These are phyloP conservation scores for Boletus rubescentipes DNA, from an alignment of 768 basidiomycete genomes.

Conservation along the genomic window DNA sequence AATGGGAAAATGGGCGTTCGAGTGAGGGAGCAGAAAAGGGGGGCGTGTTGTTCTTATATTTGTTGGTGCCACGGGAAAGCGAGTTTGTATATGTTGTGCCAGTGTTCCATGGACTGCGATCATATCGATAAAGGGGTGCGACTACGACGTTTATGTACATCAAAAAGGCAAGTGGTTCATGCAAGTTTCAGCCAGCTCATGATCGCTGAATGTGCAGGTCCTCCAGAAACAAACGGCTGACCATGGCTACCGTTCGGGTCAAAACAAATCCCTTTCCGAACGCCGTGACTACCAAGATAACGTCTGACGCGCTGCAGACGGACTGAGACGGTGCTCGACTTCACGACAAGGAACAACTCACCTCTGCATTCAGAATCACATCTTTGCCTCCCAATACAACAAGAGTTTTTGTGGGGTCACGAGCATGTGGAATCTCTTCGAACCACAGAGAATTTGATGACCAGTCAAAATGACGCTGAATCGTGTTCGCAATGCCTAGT, in stretches of 20 bases:
- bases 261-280: slow-evolving; percentile 63
- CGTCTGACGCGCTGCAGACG: slow-evolving; percentile 58
- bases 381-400: slow-evolving; percentile 86
- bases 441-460: slow-evolving; percentile 85
- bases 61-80: not conserved
- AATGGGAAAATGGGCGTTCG: slow-evolving; percentile 19
- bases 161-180: slow-evolving; percentile 12
- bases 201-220: slow-evolving; percentile 54
- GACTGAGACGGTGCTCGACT: not conserved
- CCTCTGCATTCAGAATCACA: slow-evolving; percentile 71
- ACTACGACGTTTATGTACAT: slow-evolving; percentile 4
- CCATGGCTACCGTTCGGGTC: slow-evolving; percentile 66
- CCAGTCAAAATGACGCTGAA: slow-evolving; percentile 86
- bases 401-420: slow-evolving; percentile 60
- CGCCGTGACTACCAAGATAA: slow-evolving; percentile 76
- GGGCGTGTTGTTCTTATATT: slow-evolving; percentile 21
- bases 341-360: slow-evolving; percentile 28
- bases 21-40: slow-evolving; percentile 12
- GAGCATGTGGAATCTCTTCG: slow-evolving; percentile 83
- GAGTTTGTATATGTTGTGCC: slow-evolving; percentile 31
- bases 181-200: slow-evolving; percentile 56
- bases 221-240: slow-evolving; percentile 52
- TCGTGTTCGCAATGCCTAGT: slow-evolving; percentile 81
- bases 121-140: slow-evolving; percentile 13
- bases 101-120: slow-evolving; percentile 2